Base-by-base conservation (phyloP, 768 basidiomycete genomes). In the Neoboletus magnificus region DNA sequence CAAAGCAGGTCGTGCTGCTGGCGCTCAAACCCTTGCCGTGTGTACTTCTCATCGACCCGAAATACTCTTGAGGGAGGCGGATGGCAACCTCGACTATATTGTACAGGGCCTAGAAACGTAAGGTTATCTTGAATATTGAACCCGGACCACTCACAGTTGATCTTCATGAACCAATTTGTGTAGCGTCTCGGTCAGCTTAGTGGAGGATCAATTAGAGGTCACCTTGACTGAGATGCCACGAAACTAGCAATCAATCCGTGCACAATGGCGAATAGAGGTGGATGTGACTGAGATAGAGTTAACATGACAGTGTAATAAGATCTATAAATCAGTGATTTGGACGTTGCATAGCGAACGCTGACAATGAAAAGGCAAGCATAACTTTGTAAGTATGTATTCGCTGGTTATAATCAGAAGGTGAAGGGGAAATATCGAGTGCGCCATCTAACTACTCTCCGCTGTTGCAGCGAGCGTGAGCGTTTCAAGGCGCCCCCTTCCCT, bases 401-500 rank as follows among this genome's bases (percentile, higher is more conserved):
- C 23, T 20, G 6, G 20, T 23, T 39, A 9, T 13, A 22, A 25
- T 23, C 22, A 27, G 40, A 18, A 30, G 8, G 22, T 13, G 30
- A 22, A 10, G n/a, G 27, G 20, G 27, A n/a, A 33, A n/a, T 10
- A 12, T 25, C 7, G 33, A 27, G 2, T 37, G 29, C 13, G 13
- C 22, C 15, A 37, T 53, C 55, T 58, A 71, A 49, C 10, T 64
- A 16, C 29, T 62, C 27, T 65, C 70, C 1, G 83, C 80, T 7
- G 82, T 86, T 1, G 86, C 86, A 41, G 88, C 79, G 57, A 89
- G 84, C 13, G 84, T 77, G 63, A 92, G 67, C 1, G 93, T 95
- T 72, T 98, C 96, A 39, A 98, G 76, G 49, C 89, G 79, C 1
- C 93, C 91, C 60, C 82, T 82, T 18, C 92, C 92, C 71, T 96